phyloP scores from a whole-genome alignment of 768 basidiomycete species.

The Amanita exitialis region DNA sequence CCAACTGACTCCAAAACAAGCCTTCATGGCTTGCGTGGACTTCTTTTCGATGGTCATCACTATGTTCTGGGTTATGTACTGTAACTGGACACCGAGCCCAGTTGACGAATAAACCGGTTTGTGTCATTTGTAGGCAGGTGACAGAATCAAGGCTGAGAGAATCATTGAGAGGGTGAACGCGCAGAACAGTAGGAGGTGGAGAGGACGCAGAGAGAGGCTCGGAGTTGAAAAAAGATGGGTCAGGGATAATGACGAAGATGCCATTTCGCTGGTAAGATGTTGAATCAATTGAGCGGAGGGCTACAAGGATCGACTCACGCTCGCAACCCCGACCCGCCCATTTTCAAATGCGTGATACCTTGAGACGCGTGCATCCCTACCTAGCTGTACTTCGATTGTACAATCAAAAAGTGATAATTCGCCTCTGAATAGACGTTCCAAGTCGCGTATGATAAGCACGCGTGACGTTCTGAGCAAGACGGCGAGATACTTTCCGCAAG shows the following conservation, averaged over 20 bases:
- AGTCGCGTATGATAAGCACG: constrained; percentile 32
- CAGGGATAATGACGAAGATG: constrained; percentile 21
- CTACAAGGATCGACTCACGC: constrained; percentile 23
- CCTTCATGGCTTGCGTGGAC: neutral
- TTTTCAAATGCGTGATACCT: constrained; percentile 41
- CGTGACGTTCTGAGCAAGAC: constrained; percentile 26
- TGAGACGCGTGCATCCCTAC: constrained; percentile 20
- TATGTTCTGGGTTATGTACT: neutral
- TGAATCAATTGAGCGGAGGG: neutral
- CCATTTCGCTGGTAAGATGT: constrained; percentile 17
- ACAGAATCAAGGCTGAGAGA: constrained; percentile 19
- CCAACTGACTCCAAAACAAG: constrained; percentile 1
- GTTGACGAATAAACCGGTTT: constrained; percentile 41
- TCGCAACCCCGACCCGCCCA: constrained; percentile 34
- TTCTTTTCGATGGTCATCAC: neutral
- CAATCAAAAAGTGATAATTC: constrained; percentile 20
- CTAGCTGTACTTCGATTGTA: constrained; percentile 30
- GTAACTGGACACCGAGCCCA: constrained; percentile 19
- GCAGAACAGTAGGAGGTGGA: constrained; percentile 19
- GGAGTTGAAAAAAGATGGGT: constrained; percentile 8
- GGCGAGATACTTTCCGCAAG: constrained; percentile 38
- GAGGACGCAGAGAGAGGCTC: constrained; percentile 8
- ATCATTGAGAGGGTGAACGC: constrained; percentile 14
- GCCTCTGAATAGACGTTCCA: constrained; percentile 25
- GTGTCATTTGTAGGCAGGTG: constrained; percentile 47